Evolutionary conservation across 2,329 filamentous ascomycete species (phyloP).

Genomic region (Aureobasidium lini): DNA sequence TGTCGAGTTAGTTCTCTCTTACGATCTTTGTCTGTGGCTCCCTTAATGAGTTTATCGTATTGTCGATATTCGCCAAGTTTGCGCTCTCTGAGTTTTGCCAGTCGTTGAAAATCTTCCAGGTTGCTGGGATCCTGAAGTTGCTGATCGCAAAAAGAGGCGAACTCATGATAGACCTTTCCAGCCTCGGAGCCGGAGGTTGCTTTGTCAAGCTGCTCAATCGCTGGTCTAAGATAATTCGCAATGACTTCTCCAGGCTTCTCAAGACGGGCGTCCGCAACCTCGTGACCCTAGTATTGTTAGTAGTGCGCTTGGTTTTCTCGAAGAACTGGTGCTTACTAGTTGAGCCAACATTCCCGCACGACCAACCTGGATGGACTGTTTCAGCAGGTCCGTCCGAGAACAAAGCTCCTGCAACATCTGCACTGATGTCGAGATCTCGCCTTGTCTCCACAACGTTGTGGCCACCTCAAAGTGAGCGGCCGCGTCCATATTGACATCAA

Average conservation of each 20-base stretch:
- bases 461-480: slow-evolving; percentile 76
- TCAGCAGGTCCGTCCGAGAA: slow-evolving; percentile 51
- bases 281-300: slow-evolving; percentile 53
- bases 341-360: slow-evolving; percentile 76
- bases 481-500: slow-evolving; percentile 71
- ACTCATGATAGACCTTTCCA: slow-evolving; percentile 86
- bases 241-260: slow-evolving; percentile 90
- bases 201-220: slow-evolving; percentile 71
- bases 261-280: slow-evolving; percentile 79
- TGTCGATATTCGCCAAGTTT: slow-evolving; percentile 40
- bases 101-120: slow-evolving; percentile 73
- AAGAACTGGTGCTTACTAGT: slow-evolving; percentile 44
- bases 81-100: slow-evolving; percentile 59
- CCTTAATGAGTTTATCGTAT: slow-evolving; percentile 75
- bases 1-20: slow-evolving; percentile 30
- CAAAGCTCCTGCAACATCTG: slow-evolving; percentile 74
- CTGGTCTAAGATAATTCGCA: slow-evolving; percentile 73
- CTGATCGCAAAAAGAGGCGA: slow-evolving; percentile 89
- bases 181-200: slow-evolving; percentile 62
- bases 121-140: slow-evolving; percentile 83
- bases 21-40: slow-evolving; percentile 47
- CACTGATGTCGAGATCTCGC: slow-evolving; percentile 83
- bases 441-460: slow-evolving; percentile 87
- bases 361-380: slow-evolving; percentile 64
- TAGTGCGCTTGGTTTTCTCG: not conserved